Evolutionary conservation across 441 rosid genomes (phyloP), one percentile per base, ranked within the genome.

Genomic region (Eugenia klotzschiana): DNA sequence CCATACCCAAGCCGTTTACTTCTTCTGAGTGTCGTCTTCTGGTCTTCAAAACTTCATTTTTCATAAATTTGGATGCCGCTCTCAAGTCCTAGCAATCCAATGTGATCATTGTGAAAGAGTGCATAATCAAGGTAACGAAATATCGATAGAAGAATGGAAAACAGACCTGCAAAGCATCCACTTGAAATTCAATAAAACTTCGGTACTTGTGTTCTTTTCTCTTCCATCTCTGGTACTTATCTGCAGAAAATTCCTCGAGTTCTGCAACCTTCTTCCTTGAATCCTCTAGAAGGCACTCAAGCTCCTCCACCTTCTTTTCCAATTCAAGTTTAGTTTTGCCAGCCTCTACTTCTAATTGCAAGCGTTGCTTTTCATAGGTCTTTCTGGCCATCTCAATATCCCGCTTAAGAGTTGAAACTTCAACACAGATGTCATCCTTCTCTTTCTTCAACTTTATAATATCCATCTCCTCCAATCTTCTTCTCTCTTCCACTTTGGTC

Each of bases 211-310:
- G 53, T 83, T 94, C 94, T 88, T 92, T 95, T 84, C 88, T 90
- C 84, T 88, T 91, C 98, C 96, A 96, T 80, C 85, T 93, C 87
- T 86, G 90, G 60, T 86, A 87, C 88, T 91, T 91, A 15, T 92
- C 86, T 84, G 93, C 90, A 60, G 93, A 90, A 81, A 89, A 85
- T 84, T 92, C 92, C 89, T 95, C 95, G 1, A 95, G 93, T 81
- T 91, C 94, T 87, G 90, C 89, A 87, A 92, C 91, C 87, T 91
- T 91, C 88, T 88, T 91, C 86, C 87, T 91, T 69, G 96, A 94
- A 73, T 91, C 92, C 40, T 80, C 90, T 25, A 90, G 85, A 43
- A 86, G 88, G 73, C 56, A 53, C 84, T 93, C 98, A n/a, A 91
- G 91, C 82, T 95, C 94, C 83, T 89, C 90, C 74, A 92, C 69